Base-by-base conservation (phyloP, 75 land plant species). In the Ceratopteris richardii region DNA sequence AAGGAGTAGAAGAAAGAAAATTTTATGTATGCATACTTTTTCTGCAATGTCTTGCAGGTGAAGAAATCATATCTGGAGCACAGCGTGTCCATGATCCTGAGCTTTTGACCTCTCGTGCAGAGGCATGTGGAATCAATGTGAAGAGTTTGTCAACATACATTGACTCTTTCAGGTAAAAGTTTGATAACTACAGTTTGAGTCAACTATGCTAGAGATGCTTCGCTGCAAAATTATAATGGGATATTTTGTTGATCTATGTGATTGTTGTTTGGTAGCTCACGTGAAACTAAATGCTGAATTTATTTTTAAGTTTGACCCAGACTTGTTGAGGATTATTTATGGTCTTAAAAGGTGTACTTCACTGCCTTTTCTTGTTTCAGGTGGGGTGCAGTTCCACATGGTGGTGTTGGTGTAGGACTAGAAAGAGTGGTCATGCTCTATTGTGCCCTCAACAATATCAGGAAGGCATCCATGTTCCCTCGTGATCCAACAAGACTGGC, bases 61-160 rank as follows among this genome's bases (percentile, higher is more conserved):
- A 90, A 77, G 96, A 90, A 64, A 90, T 87, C 22, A 87, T 90
- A 0, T 90, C 96, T 14, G 96, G 96, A 7, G 88, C 92, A 7
- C 96, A 87, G 65, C 86, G 96, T 76, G 52, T 87, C 20, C 96
- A 90, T 58, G 76, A 60, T 0, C 82, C 85, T 42, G 96, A 90
- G 24, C 57, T 79, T 44, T 51, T 90, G 40, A 51, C 67, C 18
- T 56, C 48, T 19, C 84, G 83, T 26, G 88, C 88, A 24, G 47
- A 67, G 28, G 79, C 72, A 19, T 81, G 79, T 61, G 85, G 92
- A 7, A 84, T 90, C 61, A 88, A 90, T 69, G 79, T 84, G 11
- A 70, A 62, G 16, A 72, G 83, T n/a, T 73, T 90, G 5, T 77
- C 82, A 47, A 79, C 80, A 21, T 90, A 90, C 56, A 79, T 90